Conservation (phyloP, 208 protist genomes). For the Crithidia thermophila region DNA sequence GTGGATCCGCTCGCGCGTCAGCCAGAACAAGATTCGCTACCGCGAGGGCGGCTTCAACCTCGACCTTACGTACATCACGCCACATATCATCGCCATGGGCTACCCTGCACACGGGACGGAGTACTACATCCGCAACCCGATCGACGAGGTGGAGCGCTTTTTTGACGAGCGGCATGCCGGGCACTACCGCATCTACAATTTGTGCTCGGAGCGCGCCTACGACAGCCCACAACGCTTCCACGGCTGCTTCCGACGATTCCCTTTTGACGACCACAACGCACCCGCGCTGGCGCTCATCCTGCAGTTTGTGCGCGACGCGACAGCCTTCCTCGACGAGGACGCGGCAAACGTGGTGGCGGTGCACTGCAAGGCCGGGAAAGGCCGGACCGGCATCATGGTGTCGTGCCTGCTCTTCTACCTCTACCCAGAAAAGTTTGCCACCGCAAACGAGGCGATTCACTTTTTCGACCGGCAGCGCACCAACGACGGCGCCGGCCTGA, state of each 20-base stretch:
- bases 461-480: constrained; percentile 73
- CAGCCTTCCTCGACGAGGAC: constrained; percentile 60
- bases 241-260: constrained; percentile 65
- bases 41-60: constrained; percentile 91
- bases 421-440: constrained; percentile 35
- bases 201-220: constrained; percentile 91
- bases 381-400: constrained; percentile 96
- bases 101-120: constrained; percentile 91
- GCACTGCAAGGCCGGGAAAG: constrained; percentile 98
- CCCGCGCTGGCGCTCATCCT: constrained; percentile 86
- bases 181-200: constrained; percentile 94
- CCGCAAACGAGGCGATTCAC: constrained; percentile 55
- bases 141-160: constrained; percentile 91
- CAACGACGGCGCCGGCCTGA: constrained; percentile 75
- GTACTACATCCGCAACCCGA: constrained; percentile 94
- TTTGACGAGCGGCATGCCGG: constrained; percentile 88
- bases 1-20: constrained; percentile 79
- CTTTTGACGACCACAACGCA: constrained; percentile 96
- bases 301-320: constrained; percentile 64
- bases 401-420: constrained; percentile 61
- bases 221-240: constrained; percentile 59
- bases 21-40: constrained; percentile 91
- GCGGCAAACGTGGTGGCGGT: constrained; percentile 86
- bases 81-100: constrained; percentile 93
- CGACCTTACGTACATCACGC: constrained; percentile 94